Conservation (phyloP, 371 early-diverging fungal species). For the Saksenaea vasiformis region DNA sequence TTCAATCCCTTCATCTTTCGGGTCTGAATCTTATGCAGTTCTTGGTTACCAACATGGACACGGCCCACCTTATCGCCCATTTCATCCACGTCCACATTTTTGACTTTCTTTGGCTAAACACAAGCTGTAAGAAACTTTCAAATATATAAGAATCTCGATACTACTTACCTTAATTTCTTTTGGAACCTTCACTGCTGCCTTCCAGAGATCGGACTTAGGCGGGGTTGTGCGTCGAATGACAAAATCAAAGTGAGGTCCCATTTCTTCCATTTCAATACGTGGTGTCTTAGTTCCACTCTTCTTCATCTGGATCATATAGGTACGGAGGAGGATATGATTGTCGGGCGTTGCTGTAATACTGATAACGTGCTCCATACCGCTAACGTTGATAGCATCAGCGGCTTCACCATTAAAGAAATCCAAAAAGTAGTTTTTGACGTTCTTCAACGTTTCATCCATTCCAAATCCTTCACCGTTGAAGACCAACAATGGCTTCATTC, state of each 20-base stretch:
- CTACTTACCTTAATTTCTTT: constrained; percentile 79
- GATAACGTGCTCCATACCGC: constrained; percentile 90
- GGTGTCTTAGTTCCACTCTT: constrained; percentile 87
- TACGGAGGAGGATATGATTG: constrained; percentile 73
- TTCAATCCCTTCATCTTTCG: constrained; percentile 98
- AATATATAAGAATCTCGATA: neutral
- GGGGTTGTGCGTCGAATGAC: constrained; percentile 72
- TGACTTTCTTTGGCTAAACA: constrained; percentile 79
- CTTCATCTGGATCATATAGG: constrained; percentile 81
- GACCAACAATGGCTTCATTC: constrained; percentile 86
- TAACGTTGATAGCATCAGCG: constrained; percentile 72
- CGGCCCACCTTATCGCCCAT: constrained; percentile 93
- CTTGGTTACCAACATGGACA: constrained; percentile 91
- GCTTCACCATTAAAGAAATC: constrained; percentile 92
- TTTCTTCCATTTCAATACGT: constrained; percentile 88
- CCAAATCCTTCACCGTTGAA: constrained; percentile 92
- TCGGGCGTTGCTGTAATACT: constrained; percentile 79
- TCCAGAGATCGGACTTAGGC: constrained; percentile 82
- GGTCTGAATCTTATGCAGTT: constrained; percentile 90
- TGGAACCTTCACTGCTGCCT: constrained; percentile 79
- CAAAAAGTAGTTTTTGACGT: constrained; percentile 81
- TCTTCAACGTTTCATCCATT: constrained; percentile 63
- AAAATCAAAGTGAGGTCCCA: constrained; percentile 92
- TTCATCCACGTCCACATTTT: constrained; percentile 89
- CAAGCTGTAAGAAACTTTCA: neutral